phyloP scores from a whole-genome alignment of 2,329 filamentous ascomycete genomes.

The Colletotrichum cordylinicola region DNA sequence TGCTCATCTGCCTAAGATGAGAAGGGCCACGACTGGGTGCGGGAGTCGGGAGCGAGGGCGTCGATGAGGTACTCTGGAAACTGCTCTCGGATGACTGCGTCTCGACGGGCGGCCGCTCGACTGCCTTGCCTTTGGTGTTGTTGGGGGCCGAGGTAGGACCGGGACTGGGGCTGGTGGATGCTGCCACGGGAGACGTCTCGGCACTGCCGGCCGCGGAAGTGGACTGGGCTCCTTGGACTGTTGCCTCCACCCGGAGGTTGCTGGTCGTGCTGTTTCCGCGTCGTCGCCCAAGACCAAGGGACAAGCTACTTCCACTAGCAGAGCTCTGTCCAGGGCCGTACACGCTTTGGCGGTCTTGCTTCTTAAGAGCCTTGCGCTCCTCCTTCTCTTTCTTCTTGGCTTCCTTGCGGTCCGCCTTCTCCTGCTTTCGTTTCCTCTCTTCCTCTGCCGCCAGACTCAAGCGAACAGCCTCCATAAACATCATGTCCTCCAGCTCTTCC shows the following conservation, averaged over 20 bases:
- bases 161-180: constrained; percentile 34
- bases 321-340: constrained; percentile 50
- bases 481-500: constrained; percentile 94
- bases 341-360: constrained; percentile 48
- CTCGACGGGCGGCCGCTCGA: constrained; percentile 57
- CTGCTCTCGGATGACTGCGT: constrained; percentile 26
- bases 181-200: constrained; percentile 31
- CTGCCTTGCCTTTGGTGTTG: constrained; percentile 71
- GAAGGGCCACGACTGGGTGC: constrained; percentile 65
- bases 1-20: constrained; percentile 83
- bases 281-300: constrained; percentile 63
- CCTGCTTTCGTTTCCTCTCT: constrained; percentile 84
- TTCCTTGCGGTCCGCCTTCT: constrained; percentile 81
- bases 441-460: constrained; percentile 92
- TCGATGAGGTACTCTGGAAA: constrained; percentile 32
- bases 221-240: constrained; percentile 46
- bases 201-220: background rate
- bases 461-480: constrained; percentile 97
- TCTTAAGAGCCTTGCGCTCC: constrained; percentile 78
- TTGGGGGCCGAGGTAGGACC: constrained; percentile 37
- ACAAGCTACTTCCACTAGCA: constrained; percentile 69
- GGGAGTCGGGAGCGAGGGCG: constrained; percentile 49
- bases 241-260: constrained; percentile 63
- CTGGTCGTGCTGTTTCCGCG: constrained; percentile 66
- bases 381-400: constrained; percentile 87